Percentiles rank a stretch among this genome's conserved stretches.
Evolutionary conservation across 176 grass and related monocot species (phyloP).

Genomic region (Pharus latifolius): DNA sequence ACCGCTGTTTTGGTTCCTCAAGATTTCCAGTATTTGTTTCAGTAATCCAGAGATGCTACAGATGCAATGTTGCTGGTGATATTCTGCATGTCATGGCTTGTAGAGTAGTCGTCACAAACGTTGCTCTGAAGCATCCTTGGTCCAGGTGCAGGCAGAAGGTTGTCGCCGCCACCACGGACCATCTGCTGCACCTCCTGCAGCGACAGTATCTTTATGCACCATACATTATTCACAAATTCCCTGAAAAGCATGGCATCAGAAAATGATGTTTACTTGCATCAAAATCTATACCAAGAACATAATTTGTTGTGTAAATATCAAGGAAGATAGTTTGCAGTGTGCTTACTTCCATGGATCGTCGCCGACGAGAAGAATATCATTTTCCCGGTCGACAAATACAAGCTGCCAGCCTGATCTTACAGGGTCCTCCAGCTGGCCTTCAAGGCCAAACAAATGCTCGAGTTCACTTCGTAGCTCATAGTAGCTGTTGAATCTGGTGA

Average conservation of each 20-base stretch:
- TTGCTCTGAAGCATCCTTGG: constrained; percentile 27
- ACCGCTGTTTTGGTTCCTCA: background rate
- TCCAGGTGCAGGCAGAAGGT: constrained; percentile 39
- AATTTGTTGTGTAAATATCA: background rate
- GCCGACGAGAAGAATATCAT: constrained; percentile 91
- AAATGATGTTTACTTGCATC: constrained; percentile 1
- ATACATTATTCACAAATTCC: constrained; percentile 87
- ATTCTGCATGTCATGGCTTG: constrained; percentile 46
- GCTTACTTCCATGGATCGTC: constrained; percentile 95
- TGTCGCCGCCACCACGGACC: constrained; percentile 36
- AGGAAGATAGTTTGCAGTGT: background rate
- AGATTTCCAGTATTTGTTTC: constrained; percentile 4
- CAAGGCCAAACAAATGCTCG: constrained; percentile 83
- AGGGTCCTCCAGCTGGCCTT: constrained; percentile 91
- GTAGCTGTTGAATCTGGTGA: constrained; percentile 82
- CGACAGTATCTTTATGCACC: constrained; percentile 92
- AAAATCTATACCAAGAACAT: background rate
- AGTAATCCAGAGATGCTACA: constrained; percentile 57
- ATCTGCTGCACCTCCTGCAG: constrained; percentile 66
- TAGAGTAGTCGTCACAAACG: constrained; percentile 37
- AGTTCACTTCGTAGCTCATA: constrained; percentile 76
- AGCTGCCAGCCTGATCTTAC: constrained; percentile 99
- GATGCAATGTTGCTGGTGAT: constrained; percentile 39
- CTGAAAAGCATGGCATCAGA: constrained; percentile 20
- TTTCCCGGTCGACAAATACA: constrained; percentile 97